Percentiles rank a stretch among this genome's conserved stretches.
Evolutionary conservation across 2,329 filamentous ascomycete genomes (phyloP).

Genomic region (Alternaria gaisen): DNA sequence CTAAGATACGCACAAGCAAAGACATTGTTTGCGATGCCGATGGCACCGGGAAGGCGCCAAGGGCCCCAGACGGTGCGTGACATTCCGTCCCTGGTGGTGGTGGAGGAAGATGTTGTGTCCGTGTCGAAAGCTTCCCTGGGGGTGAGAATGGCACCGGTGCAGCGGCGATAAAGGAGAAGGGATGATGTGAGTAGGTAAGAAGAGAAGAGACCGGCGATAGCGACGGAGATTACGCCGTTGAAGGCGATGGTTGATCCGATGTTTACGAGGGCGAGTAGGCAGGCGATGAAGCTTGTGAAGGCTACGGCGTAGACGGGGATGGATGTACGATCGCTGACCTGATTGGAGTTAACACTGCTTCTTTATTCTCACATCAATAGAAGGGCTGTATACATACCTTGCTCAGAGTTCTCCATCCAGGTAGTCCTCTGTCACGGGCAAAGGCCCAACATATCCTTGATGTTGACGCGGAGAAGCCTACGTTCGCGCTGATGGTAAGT

Average conservation of each 20-base stretch:
- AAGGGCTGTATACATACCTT: constrained; percentile 15
- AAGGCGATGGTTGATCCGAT: constrained; percentile 51
- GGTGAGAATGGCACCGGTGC: constrained; percentile 28
- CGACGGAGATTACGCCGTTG: constrained; percentile 40
- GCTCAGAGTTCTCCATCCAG: constrained; percentile 43
- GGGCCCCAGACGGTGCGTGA: constrained; percentile 34
- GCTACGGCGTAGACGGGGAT: constrained; percentile 49
- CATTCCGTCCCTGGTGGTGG: constrained; percentile 19
- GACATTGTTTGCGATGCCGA: constrained; percentile 35
- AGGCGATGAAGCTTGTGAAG: constrained; percentile 47
- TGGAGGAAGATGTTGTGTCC: background rate
- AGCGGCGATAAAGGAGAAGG: constrained; percentile 40
- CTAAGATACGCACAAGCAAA: constrained; percentile 34
- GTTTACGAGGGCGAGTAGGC: constrained; percentile 59
- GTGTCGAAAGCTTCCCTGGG: constrained; percentile 11
- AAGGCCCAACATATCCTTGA: constrained; percentile 54
- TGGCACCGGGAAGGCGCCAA: constrained; percentile 26
- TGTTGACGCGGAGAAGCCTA: constrained; percentile 49
- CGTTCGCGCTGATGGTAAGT: constrained; percentile 45
- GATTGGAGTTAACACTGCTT: constrained; percentile 10
- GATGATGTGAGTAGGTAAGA: constrained; percentile 36
- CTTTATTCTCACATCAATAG: background rate
- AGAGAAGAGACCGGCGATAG: constrained; percentile 37
- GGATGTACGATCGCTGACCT: constrained; percentile 32
- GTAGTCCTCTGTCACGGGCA: constrained; percentile 52